Percentiles rank a stretch among this genome's conserved stretches.
phyloP scores from a whole-genome alignment of 306 rosid genomes.

The Fragaria nilgerrensis region DNA sequence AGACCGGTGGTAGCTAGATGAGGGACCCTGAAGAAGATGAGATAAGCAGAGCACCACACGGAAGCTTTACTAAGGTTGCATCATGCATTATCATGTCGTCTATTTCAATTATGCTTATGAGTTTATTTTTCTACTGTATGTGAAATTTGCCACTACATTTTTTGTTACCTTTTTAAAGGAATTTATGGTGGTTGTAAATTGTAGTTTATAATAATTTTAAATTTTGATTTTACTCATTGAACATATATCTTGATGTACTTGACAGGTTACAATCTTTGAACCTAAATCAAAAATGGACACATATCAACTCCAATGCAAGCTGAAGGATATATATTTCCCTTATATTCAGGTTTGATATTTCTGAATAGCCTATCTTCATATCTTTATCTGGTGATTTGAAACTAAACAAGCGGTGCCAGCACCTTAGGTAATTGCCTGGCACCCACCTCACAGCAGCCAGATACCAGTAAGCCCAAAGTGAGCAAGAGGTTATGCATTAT shows the following conservation, averaged over 20 bases:
- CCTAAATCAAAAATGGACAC: conserved; percentile 35
- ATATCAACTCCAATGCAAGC: conserved; percentile 42
- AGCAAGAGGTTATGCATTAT: neutral
- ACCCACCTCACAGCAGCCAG: too few species aligned
- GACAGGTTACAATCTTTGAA: conserved; percentile 53
- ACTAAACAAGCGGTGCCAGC: neutral
- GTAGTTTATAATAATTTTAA: neutral
- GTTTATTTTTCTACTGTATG: neutral
- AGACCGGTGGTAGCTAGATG: conserved; percentile 57
- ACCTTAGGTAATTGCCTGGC: neutral
- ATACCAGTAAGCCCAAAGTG: neutral
- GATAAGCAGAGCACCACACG: conserved; percentile 26
- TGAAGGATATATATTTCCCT: conserved; percentile 67
- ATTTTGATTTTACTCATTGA: neutral
- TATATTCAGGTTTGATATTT: conserved; percentile 55
- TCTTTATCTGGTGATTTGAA: neutral
- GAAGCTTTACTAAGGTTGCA: conserved; percentile 61
- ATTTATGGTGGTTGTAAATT: neutral
- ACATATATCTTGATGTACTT: neutral
- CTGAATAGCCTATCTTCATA: neutral
- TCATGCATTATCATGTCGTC: neutral
- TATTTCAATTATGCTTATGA: neutral
- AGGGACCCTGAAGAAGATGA: conserved; percentile 42
- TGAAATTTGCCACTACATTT: neutral
- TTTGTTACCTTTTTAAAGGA: neutral